phyloP scores from a whole-genome alignment of 2,329 filamentous ascomycete species.

The Davidsoniella eucalypti region DNA sequence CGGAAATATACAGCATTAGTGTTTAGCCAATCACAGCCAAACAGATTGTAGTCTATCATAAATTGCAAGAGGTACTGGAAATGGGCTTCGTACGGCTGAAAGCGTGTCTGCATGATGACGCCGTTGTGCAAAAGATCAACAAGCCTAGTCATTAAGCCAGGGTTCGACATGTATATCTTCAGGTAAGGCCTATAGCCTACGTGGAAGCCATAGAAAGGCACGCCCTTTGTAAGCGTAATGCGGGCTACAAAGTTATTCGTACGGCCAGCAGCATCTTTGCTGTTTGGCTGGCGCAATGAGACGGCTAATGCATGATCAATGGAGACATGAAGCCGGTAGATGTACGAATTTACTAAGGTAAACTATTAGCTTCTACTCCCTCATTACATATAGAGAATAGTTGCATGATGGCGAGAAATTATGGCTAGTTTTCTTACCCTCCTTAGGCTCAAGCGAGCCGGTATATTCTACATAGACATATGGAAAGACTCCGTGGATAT shows the following conservation, averaged over 20 bases:
- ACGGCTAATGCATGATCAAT: slow-evolving; percentile 82
- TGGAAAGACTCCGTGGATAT: slow-evolving; percentile 88
- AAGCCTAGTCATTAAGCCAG: slow-evolving; percentile 69
- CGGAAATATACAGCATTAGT: slow-evolving; percentile 57
- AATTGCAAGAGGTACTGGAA: slow-evolving; percentile 86
- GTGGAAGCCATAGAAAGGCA: slow-evolving; percentile 91
- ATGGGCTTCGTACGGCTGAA: slow-evolving; percentile 91
- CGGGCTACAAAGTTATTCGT: slow-evolving; percentile 62
- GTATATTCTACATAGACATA: slow-evolving; percentile 86
- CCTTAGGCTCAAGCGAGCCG: slow-evolving; percentile 47
- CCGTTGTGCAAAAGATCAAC: slow-evolving; percentile 79
- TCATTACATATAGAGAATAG: too few species aligned
- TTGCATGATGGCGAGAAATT: too few species aligned
- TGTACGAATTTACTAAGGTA: slow-evolving; percentile 52
- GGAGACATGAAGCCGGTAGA: slow-evolving; percentile 62
- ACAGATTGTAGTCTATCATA: slow-evolving; percentile 97
- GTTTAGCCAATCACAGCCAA: slow-evolving; percentile 58
- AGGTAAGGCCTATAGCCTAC: slow-evolving; percentile 83
- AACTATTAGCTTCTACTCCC: background rate
- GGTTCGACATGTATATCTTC: slow-evolving; percentile 90
- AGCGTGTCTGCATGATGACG: slow-evolving; percentile 61
- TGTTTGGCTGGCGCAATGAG: slow-evolving; percentile 46
- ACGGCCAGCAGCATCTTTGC: slow-evolving; percentile 17
- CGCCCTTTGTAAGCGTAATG: slow-evolving; percentile 78
- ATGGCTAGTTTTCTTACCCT: slow-evolving; percentile 35